These are phyloP conservation scores for Atkinsonella texensis DNA, from an alignment of 2,329 filamentous ascomycete species.

Conservation along the genomic window DNA sequence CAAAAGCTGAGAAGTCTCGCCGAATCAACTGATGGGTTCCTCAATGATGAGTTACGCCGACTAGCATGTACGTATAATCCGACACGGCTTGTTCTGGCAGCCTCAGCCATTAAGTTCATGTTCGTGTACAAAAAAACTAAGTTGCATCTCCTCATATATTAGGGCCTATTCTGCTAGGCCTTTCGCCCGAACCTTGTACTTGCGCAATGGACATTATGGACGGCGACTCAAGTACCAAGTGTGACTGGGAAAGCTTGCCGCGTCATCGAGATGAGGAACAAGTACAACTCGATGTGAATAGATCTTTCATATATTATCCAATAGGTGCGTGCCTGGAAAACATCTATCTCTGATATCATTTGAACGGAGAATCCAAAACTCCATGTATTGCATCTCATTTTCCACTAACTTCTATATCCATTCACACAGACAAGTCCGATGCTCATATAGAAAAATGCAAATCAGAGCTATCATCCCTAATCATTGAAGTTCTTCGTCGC, in stretches of 20 bases:
- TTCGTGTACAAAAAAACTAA: background rate
- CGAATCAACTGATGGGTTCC: constrained; percentile 51
- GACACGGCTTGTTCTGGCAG: background rate
- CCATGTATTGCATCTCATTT: background rate
- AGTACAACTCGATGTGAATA: constrained; percentile 81
- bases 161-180: constrained; percentile 53
- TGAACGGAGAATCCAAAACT: background rate
- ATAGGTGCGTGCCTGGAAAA: constrained; percentile 38
- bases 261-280: constrained; percentile 83
- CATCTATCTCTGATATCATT: background rate
- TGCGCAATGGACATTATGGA: background rate
- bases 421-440: constrained; percentile 48
- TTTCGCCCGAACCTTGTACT: constrained; percentile 2
- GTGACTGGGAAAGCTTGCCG: constrained; percentile 51
- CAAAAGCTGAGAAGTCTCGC: constrained; percentile 45
- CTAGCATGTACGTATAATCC: constrained; percentile 51
- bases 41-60: constrained; percentile 56
- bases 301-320: constrained; percentile 97
- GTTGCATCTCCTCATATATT: background rate
- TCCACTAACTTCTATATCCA: background rate
- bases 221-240: background rate
- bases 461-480: constrained; percentile 64
- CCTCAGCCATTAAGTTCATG: background rate
- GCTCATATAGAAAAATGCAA: constrained; percentile 61
- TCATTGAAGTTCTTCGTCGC: constrained; percentile 65